Conservation (phyloP, 495 filamentous ascomycete genomes). For the Daldinia caldariorum region DNA sequence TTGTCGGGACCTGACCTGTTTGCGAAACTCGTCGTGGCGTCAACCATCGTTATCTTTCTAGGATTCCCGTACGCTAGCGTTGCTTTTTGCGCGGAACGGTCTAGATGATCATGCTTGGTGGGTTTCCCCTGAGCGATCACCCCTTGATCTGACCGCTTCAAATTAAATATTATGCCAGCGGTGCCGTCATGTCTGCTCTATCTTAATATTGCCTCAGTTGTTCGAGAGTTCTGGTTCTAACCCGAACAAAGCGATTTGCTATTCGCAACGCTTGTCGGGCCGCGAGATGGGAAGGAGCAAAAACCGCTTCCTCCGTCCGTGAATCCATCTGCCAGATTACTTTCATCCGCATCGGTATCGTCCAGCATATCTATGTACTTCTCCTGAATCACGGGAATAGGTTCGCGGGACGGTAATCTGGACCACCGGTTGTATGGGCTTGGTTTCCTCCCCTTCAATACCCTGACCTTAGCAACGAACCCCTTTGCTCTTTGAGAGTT, state of each 20-base stretch:
- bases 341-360: constrained; percentile 27
- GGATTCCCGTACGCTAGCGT: neutral
- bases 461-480: constrained; percentile 58
- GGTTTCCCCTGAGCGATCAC: neutral
- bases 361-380: constrained; percentile 23
- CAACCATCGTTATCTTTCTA: neutral
- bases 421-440: constrained; percentile 31
- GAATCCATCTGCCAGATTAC: constrained; percentile 23
- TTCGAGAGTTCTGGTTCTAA: constrained; percentile 4
- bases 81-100: neutral
- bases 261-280: constrained; percentile 14
- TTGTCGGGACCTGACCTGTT: neutral
- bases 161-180: constrained; percentile 1
- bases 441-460: constrained; percentile 68
- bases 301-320: constrained; percentile 36
- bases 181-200: constrained; percentile 4
- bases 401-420: constrained; percentile 42
- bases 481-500: constrained; percentile 53
- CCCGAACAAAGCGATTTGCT: constrained; percentile 17
- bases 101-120: neutral
- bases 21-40: neutral
- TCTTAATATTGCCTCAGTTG: constrained; percentile 1
- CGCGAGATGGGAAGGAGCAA: constrained; percentile 27
- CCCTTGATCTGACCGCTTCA: constrained; percentile 1
- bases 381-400: constrained; percentile 33